Evolutionary conservation across 352 stramenopile genomes (phyloP).

Genomic region (Elongisporangium undulatum): DNA sequence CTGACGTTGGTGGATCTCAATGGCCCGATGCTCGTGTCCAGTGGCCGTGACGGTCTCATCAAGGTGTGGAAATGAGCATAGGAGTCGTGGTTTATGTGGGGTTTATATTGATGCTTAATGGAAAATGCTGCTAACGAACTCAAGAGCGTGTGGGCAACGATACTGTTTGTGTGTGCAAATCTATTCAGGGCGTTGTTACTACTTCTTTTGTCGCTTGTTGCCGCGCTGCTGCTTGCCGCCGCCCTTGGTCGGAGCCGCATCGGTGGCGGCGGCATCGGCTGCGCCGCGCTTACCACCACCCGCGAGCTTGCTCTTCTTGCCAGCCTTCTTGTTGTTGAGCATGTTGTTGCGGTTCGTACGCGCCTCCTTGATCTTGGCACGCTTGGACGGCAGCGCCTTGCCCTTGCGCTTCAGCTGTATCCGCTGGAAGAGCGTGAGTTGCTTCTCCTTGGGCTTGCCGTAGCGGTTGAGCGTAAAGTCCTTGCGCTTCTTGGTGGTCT

Average conservation of each 20-base stretch:
- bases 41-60: constrained; percentile 93
- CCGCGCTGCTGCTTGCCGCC: constrained; percentile 33
- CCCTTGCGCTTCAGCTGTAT: constrained; percentile 85
- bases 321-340: constrained; percentile 42
- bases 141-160: not conserved
- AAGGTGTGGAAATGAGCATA: constrained; percentile 93
- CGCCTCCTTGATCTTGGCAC: constrained; percentile 79
- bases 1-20: constrained; percentile 93
- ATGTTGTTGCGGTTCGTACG: constrained; percentile 67
- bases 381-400: constrained; percentile 77
- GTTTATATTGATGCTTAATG: constrained; percentile 1
- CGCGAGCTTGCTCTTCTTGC: constrained; percentile 20
- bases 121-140: constrained; percentile 7
- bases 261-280: constrained; percentile 21
- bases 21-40: constrained; percentile 89
- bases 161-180: not conserved
- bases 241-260: constrained; percentile 13
- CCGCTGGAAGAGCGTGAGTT: constrained; percentile 83
- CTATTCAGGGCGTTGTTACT: constrained; percentile 10
- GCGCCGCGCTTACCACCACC: constrained; percentile 21
- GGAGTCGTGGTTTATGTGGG: not conserved
- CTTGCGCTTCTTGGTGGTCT: constrained; percentile 13
- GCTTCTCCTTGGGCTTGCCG: constrained; percentile 44
- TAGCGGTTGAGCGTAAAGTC: constrained; percentile 13
- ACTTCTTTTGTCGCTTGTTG: constrained; percentile 39